phyloP scores from a whole-genome alignment of 2,329 filamentous ascomycete genomes.

The Diatrype stigma region DNA sequence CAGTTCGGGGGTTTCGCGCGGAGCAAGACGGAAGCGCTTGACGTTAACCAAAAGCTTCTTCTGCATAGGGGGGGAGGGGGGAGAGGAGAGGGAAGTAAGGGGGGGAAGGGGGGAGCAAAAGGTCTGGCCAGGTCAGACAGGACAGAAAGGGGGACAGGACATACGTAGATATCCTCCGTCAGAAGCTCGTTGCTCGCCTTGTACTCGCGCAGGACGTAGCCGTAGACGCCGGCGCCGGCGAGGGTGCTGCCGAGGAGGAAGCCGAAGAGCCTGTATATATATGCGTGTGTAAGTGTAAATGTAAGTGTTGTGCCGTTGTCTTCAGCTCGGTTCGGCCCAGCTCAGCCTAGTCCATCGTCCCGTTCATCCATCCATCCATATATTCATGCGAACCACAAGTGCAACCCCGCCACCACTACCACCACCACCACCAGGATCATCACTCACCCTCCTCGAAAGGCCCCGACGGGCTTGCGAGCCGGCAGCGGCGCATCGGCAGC shows the following conservation, averaged over 20 bases:
- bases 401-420: too few relatives aligned
- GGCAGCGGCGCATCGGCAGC: constrained; percentile 45
- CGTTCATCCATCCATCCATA: too few relatives aligned
- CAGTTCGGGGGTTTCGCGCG: constrained; percentile 1
- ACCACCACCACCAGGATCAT: too few relatives aligned
- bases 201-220: constrained; percentile 91
- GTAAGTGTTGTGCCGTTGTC: neutral
- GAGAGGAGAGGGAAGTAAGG: neutral
- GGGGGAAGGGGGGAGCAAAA: too few relatives aligned
- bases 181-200: constrained; percentile 88
- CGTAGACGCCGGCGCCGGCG: constrained; percentile 79
- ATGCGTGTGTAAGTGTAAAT: neutral
- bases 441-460: constrained; percentile 58
- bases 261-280: constrained; percentile 67
- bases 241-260: constrained; percentile 83
- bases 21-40: too few relatives aligned
- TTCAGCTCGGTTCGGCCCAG: too few relatives aligned
- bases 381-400: too few relatives aligned
- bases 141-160: constrained; percentile 37
- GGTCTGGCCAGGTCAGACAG: too few relatives aligned
- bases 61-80: neutral
- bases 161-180: constrained; percentile 92
- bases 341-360: too few relatives aligned
- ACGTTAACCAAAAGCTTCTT: too few relatives aligned
- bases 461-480: constrained; percentile 55